Evolutionary conservation across 768 basidiomycete genomes (phyloP).

Genomic region (Russula sp.): DNA sequence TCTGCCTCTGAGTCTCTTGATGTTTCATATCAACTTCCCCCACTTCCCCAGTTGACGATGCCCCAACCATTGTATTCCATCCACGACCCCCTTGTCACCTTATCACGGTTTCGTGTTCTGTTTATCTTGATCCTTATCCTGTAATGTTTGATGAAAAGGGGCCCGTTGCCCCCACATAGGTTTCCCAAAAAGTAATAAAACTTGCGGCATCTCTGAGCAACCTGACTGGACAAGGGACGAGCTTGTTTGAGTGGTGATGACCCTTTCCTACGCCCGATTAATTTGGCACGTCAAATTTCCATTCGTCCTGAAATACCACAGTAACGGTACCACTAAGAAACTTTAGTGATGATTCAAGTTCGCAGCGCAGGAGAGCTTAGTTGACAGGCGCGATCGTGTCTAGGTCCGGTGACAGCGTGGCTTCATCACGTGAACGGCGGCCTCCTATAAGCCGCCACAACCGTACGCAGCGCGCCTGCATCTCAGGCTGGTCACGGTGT

Average conservation of each 20-base stretch:
- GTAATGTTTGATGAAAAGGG: slow-evolving; percentile 13
- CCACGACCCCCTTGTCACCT: slow-evolving; percentile 1
- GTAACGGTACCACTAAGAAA: neutral
- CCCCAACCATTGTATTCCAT: slow-evolving; percentile 16
- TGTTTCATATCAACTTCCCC: slow-evolving; percentile 6
- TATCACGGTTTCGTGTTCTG: slow-evolving; percentile 6
- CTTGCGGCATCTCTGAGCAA: neutral
- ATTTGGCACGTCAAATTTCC: neutral
- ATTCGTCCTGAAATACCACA: neutral
- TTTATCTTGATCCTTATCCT: slow-evolving; percentile 16
- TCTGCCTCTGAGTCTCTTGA: slow-evolving; percentile 2
- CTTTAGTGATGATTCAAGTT: neutral
- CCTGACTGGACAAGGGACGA: neutral
- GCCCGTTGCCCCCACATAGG: slow-evolving; percentile 7
- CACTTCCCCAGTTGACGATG: slow-evolving; percentile 2
- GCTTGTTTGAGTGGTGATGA: neutral
- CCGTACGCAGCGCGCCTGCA: too few species aligned
- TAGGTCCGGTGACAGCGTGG: neutral
- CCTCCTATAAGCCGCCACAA: neutral
- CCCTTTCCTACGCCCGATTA: neutral
- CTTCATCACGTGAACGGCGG: slow-evolving; percentile 10
- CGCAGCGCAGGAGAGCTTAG: slow-evolving; percentile 1
- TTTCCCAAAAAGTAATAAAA: slow-evolving; percentile 4
- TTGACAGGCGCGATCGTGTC: neutral
- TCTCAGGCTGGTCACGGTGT: too few species aligned